Percentiles rank a stretch among this genome's conserved stretches.
Evolutionary conservation across 768 basidiomycete species (phyloP).

Genomic region (Suillus sp.): DNA sequence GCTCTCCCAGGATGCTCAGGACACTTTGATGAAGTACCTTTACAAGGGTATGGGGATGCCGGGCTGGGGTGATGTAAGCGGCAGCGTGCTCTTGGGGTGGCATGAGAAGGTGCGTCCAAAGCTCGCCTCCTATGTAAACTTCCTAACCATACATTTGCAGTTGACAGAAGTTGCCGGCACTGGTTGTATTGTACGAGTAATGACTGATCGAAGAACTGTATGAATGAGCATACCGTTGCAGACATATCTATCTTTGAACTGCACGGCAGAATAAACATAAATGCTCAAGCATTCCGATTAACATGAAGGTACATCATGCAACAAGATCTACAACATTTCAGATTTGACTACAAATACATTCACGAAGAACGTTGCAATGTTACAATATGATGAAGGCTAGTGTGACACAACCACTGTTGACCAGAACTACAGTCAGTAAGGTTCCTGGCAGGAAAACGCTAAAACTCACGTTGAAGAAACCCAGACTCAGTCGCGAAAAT

Average conservation of each 20-base stretch:
- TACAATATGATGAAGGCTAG: background rate
- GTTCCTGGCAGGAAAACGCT: background rate
- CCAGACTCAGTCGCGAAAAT: conserved; percentile 21
- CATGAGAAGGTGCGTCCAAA: conserved; percentile 83
- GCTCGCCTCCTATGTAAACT: conserved; percentile 5
- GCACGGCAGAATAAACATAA: background rate
- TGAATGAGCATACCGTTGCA: conserved; percentile 29
- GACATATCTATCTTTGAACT: background rate
- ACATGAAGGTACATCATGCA: background rate
- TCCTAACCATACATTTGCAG: conserved; percentile 40
- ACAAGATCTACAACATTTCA: background rate
- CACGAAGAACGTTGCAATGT: background rate
- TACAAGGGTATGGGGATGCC: conserved; percentile 92
- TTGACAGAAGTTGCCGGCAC: conserved; percentile 92
- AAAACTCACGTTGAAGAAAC: background rate
- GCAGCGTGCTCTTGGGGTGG: conserved; percentile 76
- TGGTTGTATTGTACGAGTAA: conserved; percentile 90
- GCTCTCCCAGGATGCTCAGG: conserved; percentile 75
- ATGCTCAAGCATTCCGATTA: background rate
- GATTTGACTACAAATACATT: background rate
- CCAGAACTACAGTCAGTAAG: background rate
- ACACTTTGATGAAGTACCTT: conserved; percentile 90
- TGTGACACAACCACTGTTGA: background rate
- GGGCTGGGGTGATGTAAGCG: conserved; percentile 62
- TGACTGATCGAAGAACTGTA: conserved; percentile 66